Percentiles rank a stretch among this genome's conserved stretches.
Evolutionary conservation across 2,329 filamentous ascomycete genomes (phyloP).

Genomic region (Dothideomycetidae sp.): DNA sequence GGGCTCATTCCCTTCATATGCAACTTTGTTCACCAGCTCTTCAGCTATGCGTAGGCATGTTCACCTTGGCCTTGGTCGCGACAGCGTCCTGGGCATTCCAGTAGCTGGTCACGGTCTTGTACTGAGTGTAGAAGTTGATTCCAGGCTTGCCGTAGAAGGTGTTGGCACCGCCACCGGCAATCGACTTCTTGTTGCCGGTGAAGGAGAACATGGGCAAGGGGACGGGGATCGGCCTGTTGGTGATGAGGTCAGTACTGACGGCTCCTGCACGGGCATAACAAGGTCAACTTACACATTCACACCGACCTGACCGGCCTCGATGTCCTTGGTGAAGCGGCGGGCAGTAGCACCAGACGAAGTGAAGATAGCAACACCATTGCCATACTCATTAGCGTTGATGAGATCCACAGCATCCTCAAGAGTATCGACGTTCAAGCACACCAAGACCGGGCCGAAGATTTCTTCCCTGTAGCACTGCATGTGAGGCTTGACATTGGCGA

Average conservation of each 20-base stretch:
- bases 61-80: slow-evolving; percentile 67
- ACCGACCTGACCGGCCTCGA: slow-evolving; percentile 73
- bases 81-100: slow-evolving; percentile 81
- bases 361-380: slow-evolving; percentile 77
- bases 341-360: slow-evolving; percentile 65
- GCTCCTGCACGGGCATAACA: slow-evolving; percentile 6
- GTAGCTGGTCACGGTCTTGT: slow-evolving; percentile 90
- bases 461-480: slow-evolving; percentile 80
- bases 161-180: slow-evolving; percentile 81
- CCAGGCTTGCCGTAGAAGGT: slow-evolving; percentile 94
- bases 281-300: slow-evolving; percentile 50
- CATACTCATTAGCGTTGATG: slow-evolving; percentile 77
- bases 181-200: slow-evolving; percentile 65
- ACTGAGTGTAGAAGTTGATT: slow-evolving; percentile 88
- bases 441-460: slow-evolving; percentile 73
- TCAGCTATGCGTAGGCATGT: slow-evolving; percentile 63
- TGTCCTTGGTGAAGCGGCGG: slow-evolving; percentile 62
- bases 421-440: slow-evolving; percentile 64
- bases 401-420: slow-evolving; percentile 67
- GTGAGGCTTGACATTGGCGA: slow-evolving; percentile 61
- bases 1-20: no score
- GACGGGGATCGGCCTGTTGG: slow-evolving; percentile 9
- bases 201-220: slow-evolving; percentile 49
- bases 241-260: neutral
- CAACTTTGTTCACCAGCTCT: no score